phyloP scores from a whole-genome alignment of 192 early-diverging fungal species.

The Backusella parvicylindrica region DNA sequence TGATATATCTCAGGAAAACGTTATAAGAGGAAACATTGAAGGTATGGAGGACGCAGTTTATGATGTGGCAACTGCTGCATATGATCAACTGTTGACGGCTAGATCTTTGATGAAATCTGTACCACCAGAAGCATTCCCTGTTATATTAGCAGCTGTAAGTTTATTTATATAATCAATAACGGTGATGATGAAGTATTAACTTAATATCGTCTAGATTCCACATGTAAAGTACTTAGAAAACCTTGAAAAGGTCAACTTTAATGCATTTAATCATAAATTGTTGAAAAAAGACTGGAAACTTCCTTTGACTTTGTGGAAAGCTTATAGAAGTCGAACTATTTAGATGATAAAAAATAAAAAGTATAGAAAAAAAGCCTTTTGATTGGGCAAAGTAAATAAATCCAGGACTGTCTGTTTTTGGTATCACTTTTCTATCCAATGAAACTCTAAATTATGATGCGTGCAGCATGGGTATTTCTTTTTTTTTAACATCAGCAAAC shows the following conservation, averaged over 20 bases:
- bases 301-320: constrained; percentile 58
- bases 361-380: not conserved
- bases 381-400: not conserved
- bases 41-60: constrained; percentile 78
- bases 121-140: constrained; percentile 66
- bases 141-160: constrained; percentile 63
- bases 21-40: constrained; percentile 59
- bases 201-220: constrained; percentile 48
- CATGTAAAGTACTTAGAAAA: constrained; percentile 68
- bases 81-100: constrained; percentile 71
- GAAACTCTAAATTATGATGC: no score
- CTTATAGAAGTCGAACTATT: constrained; percentile 38
- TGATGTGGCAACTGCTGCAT: constrained; percentile 81
- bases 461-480: not conserved
- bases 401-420: not conserved
- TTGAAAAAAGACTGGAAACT: constrained; percentile 64
- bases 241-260: constrained; percentile 77
- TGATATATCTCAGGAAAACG: constrained; percentile 67
- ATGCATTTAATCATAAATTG: constrained; percentile 73
- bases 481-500: not conserved
- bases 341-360: constrained; percentile 6
- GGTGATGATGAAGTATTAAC: not conserved
- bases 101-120: constrained; percentile 56
- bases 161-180: not conserved
- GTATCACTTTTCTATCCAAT: not conserved